phyloP scores from a whole-genome alignment of 2,329 filamentous ascomycete genomes.

The Talaromyces atroroseus region DNA sequence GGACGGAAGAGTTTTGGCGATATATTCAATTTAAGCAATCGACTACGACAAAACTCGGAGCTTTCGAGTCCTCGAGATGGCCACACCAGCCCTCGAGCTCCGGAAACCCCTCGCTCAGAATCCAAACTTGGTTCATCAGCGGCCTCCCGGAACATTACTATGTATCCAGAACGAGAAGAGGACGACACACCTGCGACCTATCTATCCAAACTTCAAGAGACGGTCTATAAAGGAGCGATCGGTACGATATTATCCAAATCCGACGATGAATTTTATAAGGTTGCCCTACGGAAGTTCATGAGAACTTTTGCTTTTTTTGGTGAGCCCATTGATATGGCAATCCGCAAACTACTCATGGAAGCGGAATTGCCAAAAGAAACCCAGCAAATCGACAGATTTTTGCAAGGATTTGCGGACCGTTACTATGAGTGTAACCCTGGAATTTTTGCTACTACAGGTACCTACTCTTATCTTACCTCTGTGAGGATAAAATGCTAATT shows the following conservation, averaged over 20 bases:
- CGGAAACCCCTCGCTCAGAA: constrained; percentile 61
- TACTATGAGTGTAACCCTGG: constrained; percentile 98
- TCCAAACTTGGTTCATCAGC: constrained; percentile 83
- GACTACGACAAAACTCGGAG: constrained; percentile 78
- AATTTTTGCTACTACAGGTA: constrained; percentile 73
- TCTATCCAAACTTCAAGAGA: constrained; percentile 73
- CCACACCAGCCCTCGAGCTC: constrained; percentile 48
- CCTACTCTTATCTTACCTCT: constrained; percentile 12
- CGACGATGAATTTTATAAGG: constrained; percentile 74
- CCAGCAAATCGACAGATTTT: constrained; percentile 90
- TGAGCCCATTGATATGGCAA: constrained; percentile 95
- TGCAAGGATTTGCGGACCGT: constrained; percentile 90
- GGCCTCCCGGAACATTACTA: constrained; percentile 62
- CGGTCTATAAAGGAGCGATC: constrained; percentile 73
- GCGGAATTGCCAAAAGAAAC: constrained; percentile 95
- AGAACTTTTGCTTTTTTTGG: constrained; percentile 91
- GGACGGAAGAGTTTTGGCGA: constrained; percentile 91
- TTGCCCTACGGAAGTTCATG: constrained; percentile 91
- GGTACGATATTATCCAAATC: constrained; percentile 80
- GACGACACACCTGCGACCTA: constrained; percentile 89
- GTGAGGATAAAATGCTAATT: constrained; percentile 4
- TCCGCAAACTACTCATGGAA: constrained; percentile 93
- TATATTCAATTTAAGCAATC: constrained; percentile 67
- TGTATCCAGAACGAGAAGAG: constrained; percentile 73
- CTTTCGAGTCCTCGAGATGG: constrained; percentile 60